Evolutionary conservation across 257 asterid genomes (phyloP).

Genomic region (Solanum sparsipilum): DNA sequence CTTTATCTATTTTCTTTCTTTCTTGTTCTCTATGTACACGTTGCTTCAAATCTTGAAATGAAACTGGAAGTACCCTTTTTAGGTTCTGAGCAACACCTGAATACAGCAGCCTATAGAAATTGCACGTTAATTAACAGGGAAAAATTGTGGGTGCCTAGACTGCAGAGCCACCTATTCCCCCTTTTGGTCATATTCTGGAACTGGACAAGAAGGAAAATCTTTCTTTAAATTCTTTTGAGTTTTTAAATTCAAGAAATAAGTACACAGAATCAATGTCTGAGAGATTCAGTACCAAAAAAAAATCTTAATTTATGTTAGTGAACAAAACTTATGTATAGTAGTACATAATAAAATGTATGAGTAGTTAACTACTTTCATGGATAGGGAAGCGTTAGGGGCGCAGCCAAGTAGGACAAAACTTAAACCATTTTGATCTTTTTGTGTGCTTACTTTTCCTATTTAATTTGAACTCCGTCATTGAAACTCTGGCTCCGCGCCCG

Average conservation of each 20-base stretch:
- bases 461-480: not conserved
- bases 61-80: conserved; percentile 2
- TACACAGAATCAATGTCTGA: conserved; percentile 5
- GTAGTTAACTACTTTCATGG: conserved; percentile 9
- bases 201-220: conserved; percentile 14
- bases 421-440: not conserved
- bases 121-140: not conserved
- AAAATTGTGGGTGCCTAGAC: conserved; percentile 18
- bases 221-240: not conserved
- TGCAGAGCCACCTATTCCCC: conserved; percentile 27
- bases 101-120: conserved; percentile 7
- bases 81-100: conserved; percentile 1
- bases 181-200: conserved; percentile 15
- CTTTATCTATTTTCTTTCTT: not conserved
- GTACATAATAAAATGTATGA: not conserved
- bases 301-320: not conserved
- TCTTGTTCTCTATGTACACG: not conserved
- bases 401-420: not conserved
- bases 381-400: not conserved
- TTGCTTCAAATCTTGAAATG: not conserved
- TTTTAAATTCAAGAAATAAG: conserved; percentile 6
- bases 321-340: not conserved
- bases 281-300: conserved; percentile 8
- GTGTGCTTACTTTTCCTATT: not conserved
- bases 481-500: not conserved